These are phyloP conservation scores for Paralagenidium karlingii DNA, from an alignment of 352 stramenopile species.

Conservation along the genomic window DNA sequence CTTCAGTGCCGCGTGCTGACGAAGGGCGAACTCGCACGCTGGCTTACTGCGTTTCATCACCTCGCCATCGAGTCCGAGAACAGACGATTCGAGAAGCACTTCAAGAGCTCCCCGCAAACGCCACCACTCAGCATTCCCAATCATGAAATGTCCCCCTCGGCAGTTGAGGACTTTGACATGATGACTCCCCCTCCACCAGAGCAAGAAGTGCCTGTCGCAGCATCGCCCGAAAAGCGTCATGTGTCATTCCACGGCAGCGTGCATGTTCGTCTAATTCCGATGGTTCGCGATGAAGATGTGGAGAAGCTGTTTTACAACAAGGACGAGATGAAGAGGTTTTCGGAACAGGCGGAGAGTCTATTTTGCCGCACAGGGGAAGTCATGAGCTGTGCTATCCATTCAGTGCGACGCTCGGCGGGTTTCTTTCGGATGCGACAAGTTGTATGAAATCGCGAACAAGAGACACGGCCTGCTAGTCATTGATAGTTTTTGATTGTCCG, in stretches of 20 bases:
- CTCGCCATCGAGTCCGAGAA: slow-evolving; percentile 32
- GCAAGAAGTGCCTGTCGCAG: no score
- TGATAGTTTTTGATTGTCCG: slow-evolving; percentile 2
- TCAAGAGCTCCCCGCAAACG: no score
- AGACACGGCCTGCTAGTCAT: slow-evolving; percentile 2
- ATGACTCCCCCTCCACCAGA: no score
- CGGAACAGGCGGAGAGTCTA: slow-evolving; percentile 32
- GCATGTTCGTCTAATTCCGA: slow-evolving; percentile 40
- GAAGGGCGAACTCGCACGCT: slow-evolving; percentile 35
- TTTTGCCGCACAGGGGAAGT: slow-evolving; percentile 36
- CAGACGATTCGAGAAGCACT: no score
- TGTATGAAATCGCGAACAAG: slow-evolving; percentile 9
- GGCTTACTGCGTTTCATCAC: slow-evolving; percentile 53
- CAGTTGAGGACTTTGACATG: no score
- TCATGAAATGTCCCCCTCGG: no score
- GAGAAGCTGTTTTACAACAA: slow-evolving; percentile 50
- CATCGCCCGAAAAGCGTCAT: slow-evolving; percentile 13
- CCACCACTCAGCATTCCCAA: no score
- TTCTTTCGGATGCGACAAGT: slow-evolving; percentile 6
- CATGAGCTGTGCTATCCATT: slow-evolving; percentile 15
- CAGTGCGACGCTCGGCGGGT: slow-evolving; percentile 16
- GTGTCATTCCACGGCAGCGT: slow-evolving; percentile 52
- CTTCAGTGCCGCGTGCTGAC: slow-evolving; percentile 32
- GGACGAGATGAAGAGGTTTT: slow-evolving; percentile 48
- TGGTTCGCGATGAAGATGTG: slow-evolving; percentile 27